phyloP scores from a whole-genome alignment of 345 rosid species.

The Draba incana region DNA sequence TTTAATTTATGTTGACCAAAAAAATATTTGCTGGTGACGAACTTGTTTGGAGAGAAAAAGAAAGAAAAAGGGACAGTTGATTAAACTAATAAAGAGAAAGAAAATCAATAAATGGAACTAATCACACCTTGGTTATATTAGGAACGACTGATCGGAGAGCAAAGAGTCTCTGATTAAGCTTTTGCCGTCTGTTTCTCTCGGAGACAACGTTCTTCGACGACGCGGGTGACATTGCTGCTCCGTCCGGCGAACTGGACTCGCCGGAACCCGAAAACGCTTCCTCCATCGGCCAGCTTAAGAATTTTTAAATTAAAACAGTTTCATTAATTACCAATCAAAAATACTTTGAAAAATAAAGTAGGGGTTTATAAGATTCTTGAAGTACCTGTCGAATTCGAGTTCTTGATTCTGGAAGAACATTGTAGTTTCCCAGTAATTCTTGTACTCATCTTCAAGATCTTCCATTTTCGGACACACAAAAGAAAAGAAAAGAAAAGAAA shows the following conservation, averaged over 20 bases:
- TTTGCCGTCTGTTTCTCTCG: constrained; percentile 83
- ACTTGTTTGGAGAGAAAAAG: neutral
- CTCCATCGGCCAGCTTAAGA: constrained; percentile 55
- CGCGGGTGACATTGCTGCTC: constrained; percentile 68
- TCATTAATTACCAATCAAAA: neutral
- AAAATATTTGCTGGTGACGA: constrained; percentile 13
- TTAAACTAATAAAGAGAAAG: constrained; percentile 4
- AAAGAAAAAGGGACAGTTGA: constrained; percentile 15
- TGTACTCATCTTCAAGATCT: constrained; percentile 50
- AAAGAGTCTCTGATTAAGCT: constrained; percentile 81
- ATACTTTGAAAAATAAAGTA: neutral
- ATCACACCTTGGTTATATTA: constrained; percentile 40
- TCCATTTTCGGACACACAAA: constrained; percentile 38
- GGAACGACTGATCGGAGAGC: constrained; percentile 96
- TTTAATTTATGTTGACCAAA: constrained; percentile 26
- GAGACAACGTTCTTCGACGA: constrained; percentile 78
- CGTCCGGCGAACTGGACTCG: constrained; percentile 95
- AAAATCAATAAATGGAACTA: constrained; percentile 19
- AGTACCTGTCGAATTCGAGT: constrained; percentile 50
- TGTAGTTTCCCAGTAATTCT: constrained; percentile 71
- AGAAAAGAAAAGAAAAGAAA: neutral
- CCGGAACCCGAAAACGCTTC: constrained; percentile 59
- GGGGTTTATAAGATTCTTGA: neutral
- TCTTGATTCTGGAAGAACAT: constrained; percentile 68
- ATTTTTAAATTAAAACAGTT: neutral